A percentile compares a stretch with the other conserved stretches of the same genome.
Conservation (phyloP, 2,329 filamentous ascomycete species). For the Pestalotiopsis sp. region DNA sequence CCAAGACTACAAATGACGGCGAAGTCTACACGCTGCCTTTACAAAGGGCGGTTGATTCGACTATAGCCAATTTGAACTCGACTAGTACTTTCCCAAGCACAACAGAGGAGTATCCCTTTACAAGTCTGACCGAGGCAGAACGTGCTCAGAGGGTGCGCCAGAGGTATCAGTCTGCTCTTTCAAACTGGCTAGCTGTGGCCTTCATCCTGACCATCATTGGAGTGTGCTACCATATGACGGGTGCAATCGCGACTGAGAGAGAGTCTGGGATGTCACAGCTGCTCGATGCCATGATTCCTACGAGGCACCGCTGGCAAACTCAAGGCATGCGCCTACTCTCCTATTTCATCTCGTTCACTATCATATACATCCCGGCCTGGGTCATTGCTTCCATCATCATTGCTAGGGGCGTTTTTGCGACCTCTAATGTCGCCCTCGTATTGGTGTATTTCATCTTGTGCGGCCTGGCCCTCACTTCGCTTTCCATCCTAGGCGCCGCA, state of each 20-base stretch:
- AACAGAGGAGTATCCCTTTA: constrained; percentile 76
- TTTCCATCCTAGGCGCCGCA: constrained; percentile 78
- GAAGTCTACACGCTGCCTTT: constrained; percentile 80
- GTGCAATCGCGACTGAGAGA: constrained; percentile 82
- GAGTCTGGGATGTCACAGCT: constrained; percentile 87
- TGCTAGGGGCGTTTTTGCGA: constrained; percentile 63
- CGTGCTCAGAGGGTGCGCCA: constrained; percentile 66
- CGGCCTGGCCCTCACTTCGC: constrained; percentile 78
- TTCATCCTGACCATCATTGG: constrained; percentile 82
- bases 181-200: constrained; percentile 75
- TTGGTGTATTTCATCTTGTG: constrained; percentile 74
- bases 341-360: constrained; percentile 77
- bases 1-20: constrained; percentile 69
- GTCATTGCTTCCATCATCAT: constrained; percentile 72
- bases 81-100: constrained; percentile 42
- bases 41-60: constrained; percentile 75
- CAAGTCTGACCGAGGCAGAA: constrained; percentile 69
- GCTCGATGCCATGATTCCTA: constrained; percentile 90
- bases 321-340: constrained; percentile 78
- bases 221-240: constrained; percentile 84
- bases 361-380: constrained; percentile 84
- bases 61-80: constrained; percentile 63
- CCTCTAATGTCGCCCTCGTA: constrained; percentile 66
- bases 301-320: constrained; percentile 72
- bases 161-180: constrained; percentile 72